phyloP scores from a whole-genome alignment of 2,329 filamentous ascomycete genomes.

The Aspergillus sclerotialis region DNA sequence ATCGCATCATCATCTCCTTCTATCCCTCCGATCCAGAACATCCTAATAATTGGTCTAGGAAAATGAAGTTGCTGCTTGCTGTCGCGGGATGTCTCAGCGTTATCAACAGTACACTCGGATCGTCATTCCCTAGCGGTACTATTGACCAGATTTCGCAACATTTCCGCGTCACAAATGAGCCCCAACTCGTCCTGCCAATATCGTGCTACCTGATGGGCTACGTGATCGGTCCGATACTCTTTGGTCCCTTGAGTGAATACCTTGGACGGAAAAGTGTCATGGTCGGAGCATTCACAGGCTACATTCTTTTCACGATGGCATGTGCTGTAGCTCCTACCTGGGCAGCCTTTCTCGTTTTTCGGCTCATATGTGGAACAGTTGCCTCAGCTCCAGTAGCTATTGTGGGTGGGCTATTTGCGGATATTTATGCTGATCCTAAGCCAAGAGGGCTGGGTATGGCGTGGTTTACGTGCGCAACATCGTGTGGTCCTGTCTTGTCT shows the following conservation, averaged over 20 bases:
- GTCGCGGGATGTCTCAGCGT: slow-evolving; percentile 10
- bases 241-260: slow-evolving; percentile 32
- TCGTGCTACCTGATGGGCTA: slow-evolving; percentile 24
- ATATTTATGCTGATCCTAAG: slow-evolving; percentile 34
- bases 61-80: too few relatives aligned
- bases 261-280: slow-evolving; percentile 33
- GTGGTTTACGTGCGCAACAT: slow-evolving; percentile 17
- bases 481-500: slow-evolving; percentile 26
- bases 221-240: slow-evolving; percentile 30
- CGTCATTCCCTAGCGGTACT: slow-evolving; percentile 12
- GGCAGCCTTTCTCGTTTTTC: slow-evolving; percentile 29
- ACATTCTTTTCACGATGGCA: slow-evolving; percentile 29
- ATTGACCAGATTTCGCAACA: slow-evolving; percentile 8
- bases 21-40: too few relatives aligned
- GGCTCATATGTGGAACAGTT: slow-evolving; percentile 31
- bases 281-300: slow-evolving; percentile 40
- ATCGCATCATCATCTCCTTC: too few relatives aligned
- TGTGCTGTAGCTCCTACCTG: slow-evolving; percentile 34
- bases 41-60: too few relatives aligned
- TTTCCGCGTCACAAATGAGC: slow-evolving; percentile 10
- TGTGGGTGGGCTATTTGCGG: slow-evolving; percentile 32
- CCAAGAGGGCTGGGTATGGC: slow-evolving; percentile 15
- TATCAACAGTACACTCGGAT: slow-evolving; percentile 13
- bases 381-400: slow-evolving; percentile 34
- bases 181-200: slow-evolving; percentile 21